Evolutionary conservation across 441 rosid species (phyloP), one percentile per base, ranked within the genome.

Genomic region (Gossypium schwendimanii): DNA sequence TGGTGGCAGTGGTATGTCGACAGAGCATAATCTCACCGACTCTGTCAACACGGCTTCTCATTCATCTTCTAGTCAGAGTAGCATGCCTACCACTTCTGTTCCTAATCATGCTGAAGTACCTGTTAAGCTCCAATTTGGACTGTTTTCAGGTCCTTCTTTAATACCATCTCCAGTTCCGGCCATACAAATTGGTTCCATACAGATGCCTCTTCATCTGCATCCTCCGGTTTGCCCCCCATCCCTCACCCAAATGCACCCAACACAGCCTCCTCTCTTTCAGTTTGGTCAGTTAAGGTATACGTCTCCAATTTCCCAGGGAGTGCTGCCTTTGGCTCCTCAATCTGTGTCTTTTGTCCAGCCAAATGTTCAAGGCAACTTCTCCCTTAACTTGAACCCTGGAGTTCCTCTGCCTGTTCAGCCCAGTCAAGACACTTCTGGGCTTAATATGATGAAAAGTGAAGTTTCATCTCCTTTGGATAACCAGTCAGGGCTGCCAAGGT

Each of bases 151-250:
- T 74, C 97, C 95, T 70, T 83, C 98, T 55, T 75, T 95, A 77
- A 88, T 93, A 72, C 95, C 98, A 72, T 88, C 99, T 60, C 95
- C 98, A 41, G 88, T 88, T 77, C 99, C 96, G 67, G 98, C 99
- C 74, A 95, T 95, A 80, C 99, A 95, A 82, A 95, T 95, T 78
- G 99, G 99, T 80, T 91, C 99, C 71, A 94, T 94, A 77, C 97
- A 92, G 85, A 93, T 93, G 99, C 99, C 99, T 77, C 99, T 95
- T 82, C 94, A 89, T 84, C 81, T 95, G 63, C 91, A 90, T 85
- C 88, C 97, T 41, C 96, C 87, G 61, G 84, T 82, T 67, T 89
- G 88, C 39, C 77, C 91, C 76, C 79, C 91, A 78, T 85, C 98
- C 24, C 81, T 86, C 50, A 44, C 84, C 23, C 91, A 87, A 71